These are phyloP conservation scores for Huntiella bhutanensis DNA, from an alignment of 2,329 filamentous ascomycete species.

Conservation along the genomic window DNA sequence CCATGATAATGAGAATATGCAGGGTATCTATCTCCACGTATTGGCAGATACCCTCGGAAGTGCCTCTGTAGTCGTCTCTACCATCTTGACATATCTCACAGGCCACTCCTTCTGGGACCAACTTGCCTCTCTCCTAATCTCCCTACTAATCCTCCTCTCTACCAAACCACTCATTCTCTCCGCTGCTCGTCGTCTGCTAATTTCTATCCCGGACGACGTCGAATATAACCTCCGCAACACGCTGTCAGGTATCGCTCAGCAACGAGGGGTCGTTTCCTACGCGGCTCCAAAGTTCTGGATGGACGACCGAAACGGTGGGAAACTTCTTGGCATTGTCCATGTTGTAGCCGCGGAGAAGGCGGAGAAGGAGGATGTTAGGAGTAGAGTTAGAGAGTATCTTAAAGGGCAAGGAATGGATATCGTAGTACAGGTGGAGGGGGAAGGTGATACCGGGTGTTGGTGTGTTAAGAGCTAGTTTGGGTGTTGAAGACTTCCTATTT, in stretches of 20 bases:
- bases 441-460: slow-evolving; percentile 52
- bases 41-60: slow-evolving; percentile 88
- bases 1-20: slow-evolving; percentile 91
- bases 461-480: slow-evolving; percentile 21
- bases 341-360: slow-evolving; percentile 54
- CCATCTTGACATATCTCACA: slow-evolving; percentile 66
- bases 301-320: slow-evolving; percentile 42
- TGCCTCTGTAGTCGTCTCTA: slow-evolving; percentile 84
- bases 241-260: slow-evolving; percentile 60
- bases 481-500: not conserved
- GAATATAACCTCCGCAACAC: slow-evolving; percentile 81
- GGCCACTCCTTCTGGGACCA: slow-evolving; percentile 93
- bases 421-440: slow-evolving; percentile 72
- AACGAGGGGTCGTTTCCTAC: slow-evolving; percentile 74
- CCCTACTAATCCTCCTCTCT: slow-evolving; percentile 80
- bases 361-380: slow-evolving; percentile 65
- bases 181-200: slow-evolving; percentile 62
- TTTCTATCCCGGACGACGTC: slow-evolving; percentile 65
- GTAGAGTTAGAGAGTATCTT: slow-evolving; percentile 56
- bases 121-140: slow-evolving; percentile 81
- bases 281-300: slow-evolving; percentile 84
- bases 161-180: slow-evolving; percentile 74
- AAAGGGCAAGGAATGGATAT: slow-evolving; percentile 56
- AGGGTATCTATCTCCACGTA: slow-evolving; percentile 90
- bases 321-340: slow-evolving; percentile 68